These are phyloP conservation scores for Liquidambar formosana DNA, from an alignment of 164 flowering plant genomes.

Conservation along the genomic window DNA sequence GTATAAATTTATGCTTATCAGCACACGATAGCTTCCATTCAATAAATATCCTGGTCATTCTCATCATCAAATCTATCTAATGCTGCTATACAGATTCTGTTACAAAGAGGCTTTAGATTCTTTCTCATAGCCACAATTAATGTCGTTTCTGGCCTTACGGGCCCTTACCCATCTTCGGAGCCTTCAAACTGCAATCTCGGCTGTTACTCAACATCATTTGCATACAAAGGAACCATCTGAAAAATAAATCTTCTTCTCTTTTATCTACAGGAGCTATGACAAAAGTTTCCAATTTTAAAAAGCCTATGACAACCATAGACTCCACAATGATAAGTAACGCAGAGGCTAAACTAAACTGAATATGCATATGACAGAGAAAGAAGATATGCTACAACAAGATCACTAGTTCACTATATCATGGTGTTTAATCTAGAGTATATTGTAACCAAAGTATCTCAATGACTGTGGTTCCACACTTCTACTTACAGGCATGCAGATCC, in stretches of 20 bases:
- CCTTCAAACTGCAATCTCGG: too few relatives aligned
- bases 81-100: too few relatives aligned
- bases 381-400: background rate
- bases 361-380: background rate
- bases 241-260: background rate
- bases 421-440: background rate
- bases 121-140: background rate
- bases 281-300: background rate
- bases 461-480: background rate
- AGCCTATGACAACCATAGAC: background rate
- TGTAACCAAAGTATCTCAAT: background rate
- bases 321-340: background rate
- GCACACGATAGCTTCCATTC: background rate
- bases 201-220: too few relatives aligned
- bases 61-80: background rate
- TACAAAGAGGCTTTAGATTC: background rate
- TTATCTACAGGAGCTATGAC: background rate
- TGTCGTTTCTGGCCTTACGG: background rate
- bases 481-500: constrained; percentile 69
- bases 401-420: background rate
- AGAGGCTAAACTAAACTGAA: background rate
- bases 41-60: background rate
- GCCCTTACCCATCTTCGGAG: too few relatives aligned
- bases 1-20: background rate
- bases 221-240: background rate